Percentiles rank a stretch among this genome's conserved stretches.
These are phyloP conservation scores for Kuraishia hungarica DNA, from an alignment of 805 yeast species.

Conservation along the genomic window DNA sequence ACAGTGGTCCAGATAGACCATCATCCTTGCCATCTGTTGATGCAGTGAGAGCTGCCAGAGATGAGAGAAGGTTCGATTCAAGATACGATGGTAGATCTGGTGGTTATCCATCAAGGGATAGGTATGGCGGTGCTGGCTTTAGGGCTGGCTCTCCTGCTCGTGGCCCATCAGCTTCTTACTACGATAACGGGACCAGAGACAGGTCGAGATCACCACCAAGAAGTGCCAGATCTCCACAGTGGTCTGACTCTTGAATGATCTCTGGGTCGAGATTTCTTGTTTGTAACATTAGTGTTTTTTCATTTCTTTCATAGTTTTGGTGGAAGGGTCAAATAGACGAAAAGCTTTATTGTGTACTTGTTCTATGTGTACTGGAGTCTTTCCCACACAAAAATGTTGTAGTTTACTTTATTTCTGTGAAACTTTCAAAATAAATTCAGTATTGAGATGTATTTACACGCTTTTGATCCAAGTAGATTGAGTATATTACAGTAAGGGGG, in stretches of 20 bases:
- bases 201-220: slow-evolving; percentile 1
- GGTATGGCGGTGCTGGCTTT: neutral
- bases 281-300: neutral
- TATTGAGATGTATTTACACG: slow-evolving; percentile 7
- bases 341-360: slow-evolving; percentile 7
- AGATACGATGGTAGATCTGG: neutral
- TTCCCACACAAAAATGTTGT: neutral
- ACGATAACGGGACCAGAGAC: neutral
- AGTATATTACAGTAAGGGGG: neutral
- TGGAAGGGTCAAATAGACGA: slow-evolving; percentile 2
- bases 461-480: slow-evolving; percentile 1
- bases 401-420: neutral
- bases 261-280: slow-evolving; percentile 2
- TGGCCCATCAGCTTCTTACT: neutral
- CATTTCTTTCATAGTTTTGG: slow-evolving; percentile 9
- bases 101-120: slow-evolving; percentile 3
- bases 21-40: neutral
- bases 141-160: neutral
- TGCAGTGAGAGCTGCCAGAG: neutral
- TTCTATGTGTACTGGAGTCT: slow-evolving; percentile 1
- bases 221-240: neutral
- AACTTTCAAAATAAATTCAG: no score
- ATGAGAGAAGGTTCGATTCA: neutral
- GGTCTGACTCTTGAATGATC: slow-evolving; percentile 10
- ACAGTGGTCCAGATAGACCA: neutral